These are phyloP conservation scores for Alnus glutinosa DNA, from an alignment of 306 rosid genomes.

Conservation along the genomic window DNA sequence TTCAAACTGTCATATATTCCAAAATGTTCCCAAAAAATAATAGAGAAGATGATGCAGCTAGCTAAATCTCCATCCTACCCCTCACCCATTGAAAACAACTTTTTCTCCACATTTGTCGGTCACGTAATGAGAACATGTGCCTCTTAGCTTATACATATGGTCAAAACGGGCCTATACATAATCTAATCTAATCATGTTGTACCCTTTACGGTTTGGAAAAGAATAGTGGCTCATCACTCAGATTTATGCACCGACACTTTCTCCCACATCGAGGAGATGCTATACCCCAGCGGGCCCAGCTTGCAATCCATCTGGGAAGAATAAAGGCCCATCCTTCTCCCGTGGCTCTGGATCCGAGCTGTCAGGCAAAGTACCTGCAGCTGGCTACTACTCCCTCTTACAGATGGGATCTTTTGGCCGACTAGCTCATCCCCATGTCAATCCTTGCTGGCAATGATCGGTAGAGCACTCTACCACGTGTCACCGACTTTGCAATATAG, in stretches of 20 bases:
- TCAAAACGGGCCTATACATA: background rate
- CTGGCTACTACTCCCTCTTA: background rate
- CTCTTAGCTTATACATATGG: background rate
- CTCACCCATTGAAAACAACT: background rate
- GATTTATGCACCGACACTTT: background rate
- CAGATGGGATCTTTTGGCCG: background rate
- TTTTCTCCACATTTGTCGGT: background rate
- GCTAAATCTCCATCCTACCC: background rate
- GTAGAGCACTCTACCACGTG: background rate
- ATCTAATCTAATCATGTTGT: background rate
- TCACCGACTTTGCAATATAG: conserved; percentile 18
- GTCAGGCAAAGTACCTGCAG: background rate
- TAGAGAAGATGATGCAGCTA: background rate
- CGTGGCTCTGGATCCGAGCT: background rate
- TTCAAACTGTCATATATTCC: background rate
- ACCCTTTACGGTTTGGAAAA: background rate
- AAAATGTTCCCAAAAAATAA: background rate
- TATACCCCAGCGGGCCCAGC: no score
- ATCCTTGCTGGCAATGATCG: conserved; percentile 28
- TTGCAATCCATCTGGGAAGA: background rate
- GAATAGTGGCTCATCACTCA: background rate
- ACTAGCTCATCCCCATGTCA: background rate
- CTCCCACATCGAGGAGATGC: background rate
- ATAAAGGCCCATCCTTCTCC: background rate
- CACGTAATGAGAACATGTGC: background rate